Evolutionary conservation across 2,329 filamentous ascomycete species (phyloP), one percentile per base, ranked within the genome.

Genomic region (Fusarium decemcellulare): DNA sequence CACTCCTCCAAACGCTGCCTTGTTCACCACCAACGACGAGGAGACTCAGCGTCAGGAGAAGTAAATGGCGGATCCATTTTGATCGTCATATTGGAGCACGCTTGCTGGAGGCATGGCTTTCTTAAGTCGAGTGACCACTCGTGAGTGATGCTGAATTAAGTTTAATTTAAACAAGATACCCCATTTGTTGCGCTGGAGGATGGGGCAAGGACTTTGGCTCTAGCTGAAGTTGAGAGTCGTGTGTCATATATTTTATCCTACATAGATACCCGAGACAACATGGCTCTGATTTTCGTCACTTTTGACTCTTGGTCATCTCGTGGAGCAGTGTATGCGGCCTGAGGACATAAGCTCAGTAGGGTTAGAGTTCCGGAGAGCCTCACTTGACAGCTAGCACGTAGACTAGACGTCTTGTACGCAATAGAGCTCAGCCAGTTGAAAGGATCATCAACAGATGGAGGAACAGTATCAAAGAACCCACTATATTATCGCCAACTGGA

Each of bases 21-120:
- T 79, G 70, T 79, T 80, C 34, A 73, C 69, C 5, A 72, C 69
- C 6, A 68, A 61, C 3, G 79, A 82, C 42, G 79, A 82, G 65
- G 76, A 81, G 59, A 78, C 75, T 7, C 76, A 77, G 62, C 76
- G 76, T 57, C 58, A 61, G 56, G 63, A 70, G 64, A 56, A 30
- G n/a, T 69, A 29, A 58, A 16, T 9, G 9, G 8, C 30, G 15
- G 12, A 11, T 7, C 10, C 39, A n/a, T 30, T 54, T 32, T 23
- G 34, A 34, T 11, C 9, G 47, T 9, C 43, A 32, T 30, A 12
- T 39, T 39, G 29, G 4, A 16, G 12, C 30, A 55, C 18, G 27
- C 29, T 34, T 34, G 18, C 11, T 12, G 12, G 43, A 43, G 29
- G 18, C 23, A 29, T 9, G n/a, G 36, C 34, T 63, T 16, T 39